These are phyloP conservation scores for Solanum lycopersicoides DNA, from an alignment of 257 asterid genomes.

Conservation along the genomic window DNA sequence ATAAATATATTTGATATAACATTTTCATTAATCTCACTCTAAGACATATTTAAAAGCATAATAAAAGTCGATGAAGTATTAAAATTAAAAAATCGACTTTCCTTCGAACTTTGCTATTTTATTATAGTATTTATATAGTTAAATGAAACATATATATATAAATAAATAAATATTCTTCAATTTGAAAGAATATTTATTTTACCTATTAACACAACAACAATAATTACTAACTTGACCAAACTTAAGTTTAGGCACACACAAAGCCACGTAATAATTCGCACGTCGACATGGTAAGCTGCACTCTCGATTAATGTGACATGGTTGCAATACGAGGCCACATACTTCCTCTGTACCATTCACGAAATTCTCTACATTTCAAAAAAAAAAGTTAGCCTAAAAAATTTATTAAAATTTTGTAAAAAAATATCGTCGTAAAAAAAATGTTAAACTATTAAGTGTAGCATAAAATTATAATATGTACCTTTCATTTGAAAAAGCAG, in stretches of 20 bases:
- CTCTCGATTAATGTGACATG: not conserved
- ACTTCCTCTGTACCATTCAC: not conserved
- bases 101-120: not conserved
- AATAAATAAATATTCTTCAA: not conserved
- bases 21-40: too few species aligned
- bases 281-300: not conserved
- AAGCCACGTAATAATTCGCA: not conserved
- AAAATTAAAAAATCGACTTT: too few species aligned
- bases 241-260: not conserved
- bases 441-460: too few species aligned
- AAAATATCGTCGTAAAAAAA: too few species aligned
- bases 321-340: not conserved
- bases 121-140: not conserved
- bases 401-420: too few species aligned
- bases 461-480: too few species aligned
- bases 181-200: not conserved
- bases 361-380: too few species aligned
- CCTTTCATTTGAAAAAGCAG: too few species aligned
- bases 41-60: too few species aligned
- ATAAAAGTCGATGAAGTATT: too few species aligned
- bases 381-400: too few species aligned
- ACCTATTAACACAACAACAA: not conserved
- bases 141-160: not conserved
- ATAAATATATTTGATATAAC: too few species aligned
- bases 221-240: not conserved